These are phyloP conservation scores for Acacia acuminata DNA, from an alignment of 306 rosid genomes.

Conservation along the genomic window DNA sequence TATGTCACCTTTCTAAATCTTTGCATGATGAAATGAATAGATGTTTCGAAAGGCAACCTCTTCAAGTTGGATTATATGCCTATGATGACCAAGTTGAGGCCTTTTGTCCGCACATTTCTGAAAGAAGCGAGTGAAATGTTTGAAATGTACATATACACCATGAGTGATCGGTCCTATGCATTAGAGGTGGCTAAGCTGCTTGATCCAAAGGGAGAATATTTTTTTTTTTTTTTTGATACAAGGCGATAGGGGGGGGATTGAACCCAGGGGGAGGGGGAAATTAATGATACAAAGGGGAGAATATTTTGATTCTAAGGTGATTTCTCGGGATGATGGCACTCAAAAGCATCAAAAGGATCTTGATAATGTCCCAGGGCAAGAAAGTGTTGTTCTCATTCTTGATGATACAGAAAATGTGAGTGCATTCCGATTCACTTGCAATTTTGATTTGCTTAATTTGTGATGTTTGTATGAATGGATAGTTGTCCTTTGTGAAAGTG, in stretches of 20 bases:
- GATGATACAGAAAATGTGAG: conserved; percentile 92
- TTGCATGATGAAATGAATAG: conserved; percentile 38
- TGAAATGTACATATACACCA: conserved; percentile 89
- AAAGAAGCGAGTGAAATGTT: conserved; percentile 77
- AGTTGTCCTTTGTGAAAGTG: conserved; percentile 12
- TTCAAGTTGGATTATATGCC: conserved; percentile 60
- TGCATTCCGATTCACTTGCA: conserved; percentile 25
- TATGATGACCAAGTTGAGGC: conserved; percentile 95
- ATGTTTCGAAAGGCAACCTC: conserved; percentile 71
- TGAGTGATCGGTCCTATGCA: conserved; percentile 92
- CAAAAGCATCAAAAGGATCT: conserved; percentile 88
- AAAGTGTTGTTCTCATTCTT: conserved; percentile 84
- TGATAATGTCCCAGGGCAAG: conserved; percentile 83
- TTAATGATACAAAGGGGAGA: no score
- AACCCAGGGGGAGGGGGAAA: no score
- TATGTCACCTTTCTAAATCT: conserved; percentile 12
- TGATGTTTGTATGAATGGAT: background rate
- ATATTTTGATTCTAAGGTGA: conserved; percentile 71
- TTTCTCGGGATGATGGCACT: conserved; percentile 93
- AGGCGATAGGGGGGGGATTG: no score
- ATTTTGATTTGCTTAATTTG: conserved; percentile 11
- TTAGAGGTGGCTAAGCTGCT: conserved; percentile 85
- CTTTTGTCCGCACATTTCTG: conserved; percentile 70
- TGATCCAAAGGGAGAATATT: conserved; percentile 84
- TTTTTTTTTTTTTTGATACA: no score